Evolutionary conservation across 495 filamentous ascomycete genomes (phyloP), one percentile per base, ranked within the genome.

Genomic region (Aspergillus diversus): DNA sequence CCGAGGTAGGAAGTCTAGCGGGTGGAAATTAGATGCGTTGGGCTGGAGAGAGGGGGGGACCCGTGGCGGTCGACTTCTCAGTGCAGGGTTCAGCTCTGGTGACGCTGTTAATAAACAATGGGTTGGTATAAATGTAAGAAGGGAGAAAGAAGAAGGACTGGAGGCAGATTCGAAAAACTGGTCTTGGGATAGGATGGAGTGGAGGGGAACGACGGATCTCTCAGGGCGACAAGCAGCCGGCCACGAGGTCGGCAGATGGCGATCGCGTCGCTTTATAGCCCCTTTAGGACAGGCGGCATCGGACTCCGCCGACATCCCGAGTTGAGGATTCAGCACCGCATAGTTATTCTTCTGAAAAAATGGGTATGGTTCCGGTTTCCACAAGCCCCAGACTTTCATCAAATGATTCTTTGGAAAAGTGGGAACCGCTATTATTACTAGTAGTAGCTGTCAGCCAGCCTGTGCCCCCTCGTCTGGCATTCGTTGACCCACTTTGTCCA

Each of bases 191-290:
- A n/a, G 52, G 32, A 54, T 54, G 27, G 5, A 7, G 7, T 55
- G 51, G 50, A 55, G 55, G 13, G 32, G 17, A 47, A 53, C 47
- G 35, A 27, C 42, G 0, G 21, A 46, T 59, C n/a, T 63, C 47
- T 50, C 47, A 27, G 47, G 47, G 47, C n/a, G 47, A 50, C 47
- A n/a, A 50, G 47, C 39, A 50, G 47, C 16, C 59, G 58, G 60
- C 59, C 65, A 57, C 59, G 59, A 56, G 55, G 62, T 64, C 71
- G 71, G 71, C 69, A 73, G 63, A 69, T 73, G 65, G 35, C 47
- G 37, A 58, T 33, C 54, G 60, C 51, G 57, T 60, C 37, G 59
- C 42, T 65, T 65, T 64, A 63, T 65, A 59, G 39, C 53, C 43
- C 32, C 8, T 52, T 33, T 55, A 16, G 43, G 43, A 33, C 54